phyloP scores from a whole-genome alignment of 2,329 filamentous ascomycete species.

The Penicillium sp. region DNA sequence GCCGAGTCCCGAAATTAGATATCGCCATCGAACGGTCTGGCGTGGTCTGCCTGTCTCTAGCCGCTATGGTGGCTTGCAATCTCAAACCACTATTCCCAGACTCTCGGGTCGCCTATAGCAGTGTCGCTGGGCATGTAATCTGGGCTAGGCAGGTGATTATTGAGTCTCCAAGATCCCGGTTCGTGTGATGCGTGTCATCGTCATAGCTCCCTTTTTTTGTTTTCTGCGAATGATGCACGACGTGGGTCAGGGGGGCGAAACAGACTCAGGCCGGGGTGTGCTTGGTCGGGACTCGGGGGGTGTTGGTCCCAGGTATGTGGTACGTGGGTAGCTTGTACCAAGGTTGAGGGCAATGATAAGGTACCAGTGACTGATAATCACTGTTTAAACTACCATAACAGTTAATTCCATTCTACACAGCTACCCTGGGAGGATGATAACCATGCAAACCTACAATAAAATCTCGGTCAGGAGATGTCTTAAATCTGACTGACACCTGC shows the following conservation, averaged over 20 bases:
- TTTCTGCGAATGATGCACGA: background rate
- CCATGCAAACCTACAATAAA: too few relatives aligned
- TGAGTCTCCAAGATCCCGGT: constrained; percentile 11
- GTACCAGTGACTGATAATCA: constrained; percentile 5
- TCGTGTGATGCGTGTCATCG: constrained; percentile 30
- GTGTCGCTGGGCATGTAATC: constrained; percentile 3
- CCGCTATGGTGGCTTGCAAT: constrained; percentile 21
- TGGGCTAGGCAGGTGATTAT: constrained; percentile 9
- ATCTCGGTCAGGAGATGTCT: background rate
- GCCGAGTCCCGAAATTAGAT: constrained; percentile 2
- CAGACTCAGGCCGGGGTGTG: background rate
- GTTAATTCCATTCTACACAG: too few relatives aligned
- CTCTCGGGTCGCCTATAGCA: constrained; percentile 12
- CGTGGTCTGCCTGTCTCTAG: background rate
- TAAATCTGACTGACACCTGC: background rate
- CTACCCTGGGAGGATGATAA: too few relatives aligned
- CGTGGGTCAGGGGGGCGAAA: background rate
- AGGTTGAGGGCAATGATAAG: constrained; percentile 4
- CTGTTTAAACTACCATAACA: background rate
- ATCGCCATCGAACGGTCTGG: background rate
- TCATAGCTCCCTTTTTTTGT: constrained; percentile 3
- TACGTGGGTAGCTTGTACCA: constrained; percentile 22
- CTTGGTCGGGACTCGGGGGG: too few relatives aligned
- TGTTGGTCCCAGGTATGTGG: constrained; percentile 26
- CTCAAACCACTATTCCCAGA: constrained; percentile 28